Percentiles rank a stretch among this genome's conserved stretches.
These are phyloP conservation scores for Eleusine indica DNA, from an alignment of 176 grass and related monocot genomes.

Conservation along the genomic window DNA sequence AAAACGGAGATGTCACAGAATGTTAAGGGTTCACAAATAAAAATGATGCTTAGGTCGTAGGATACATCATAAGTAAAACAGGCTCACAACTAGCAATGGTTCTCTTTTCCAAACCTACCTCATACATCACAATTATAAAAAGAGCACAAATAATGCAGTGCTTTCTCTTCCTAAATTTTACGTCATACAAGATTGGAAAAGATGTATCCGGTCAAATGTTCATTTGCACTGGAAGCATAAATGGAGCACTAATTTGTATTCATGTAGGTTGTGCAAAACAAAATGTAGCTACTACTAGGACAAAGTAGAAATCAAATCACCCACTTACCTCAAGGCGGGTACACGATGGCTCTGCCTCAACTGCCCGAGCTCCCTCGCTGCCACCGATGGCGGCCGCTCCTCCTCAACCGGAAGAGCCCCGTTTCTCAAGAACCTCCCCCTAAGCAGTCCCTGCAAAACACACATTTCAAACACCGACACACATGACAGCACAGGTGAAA, in stretches of 20 bases:
- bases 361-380: constrained; percentile 85
- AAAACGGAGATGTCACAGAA: constrained; percentile 18
- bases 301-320: neutral
- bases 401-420: constrained; percentile 47
- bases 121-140: constrained; percentile 23
- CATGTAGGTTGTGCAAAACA: neutral
- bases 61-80: constrained; percentile 33
- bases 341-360: constrained; percentile 78
- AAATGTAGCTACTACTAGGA: constrained; percentile 1
- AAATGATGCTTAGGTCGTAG: constrained; percentile 27
- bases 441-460: constrained; percentile 70
- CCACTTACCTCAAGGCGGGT: constrained; percentile 65
- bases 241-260: constrained; percentile 7
- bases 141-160: constrained; percentile 6
- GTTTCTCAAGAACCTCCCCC: constrained; percentile 92
- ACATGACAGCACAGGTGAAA: neutral
- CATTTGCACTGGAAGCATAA: neutral
- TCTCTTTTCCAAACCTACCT: constrained; percentile 29
- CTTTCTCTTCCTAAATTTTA: neutral
- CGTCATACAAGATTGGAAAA: neutral
- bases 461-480: neutral
- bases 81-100: constrained; percentile 15
- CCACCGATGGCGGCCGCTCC: constrained; percentile 69
- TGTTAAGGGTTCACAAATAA: constrained; percentile 34
- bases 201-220: neutral